Evolutionary conservation across 164 flowering plant genomes (phyloP).

Genomic region (Magnolia sinica): DNA sequence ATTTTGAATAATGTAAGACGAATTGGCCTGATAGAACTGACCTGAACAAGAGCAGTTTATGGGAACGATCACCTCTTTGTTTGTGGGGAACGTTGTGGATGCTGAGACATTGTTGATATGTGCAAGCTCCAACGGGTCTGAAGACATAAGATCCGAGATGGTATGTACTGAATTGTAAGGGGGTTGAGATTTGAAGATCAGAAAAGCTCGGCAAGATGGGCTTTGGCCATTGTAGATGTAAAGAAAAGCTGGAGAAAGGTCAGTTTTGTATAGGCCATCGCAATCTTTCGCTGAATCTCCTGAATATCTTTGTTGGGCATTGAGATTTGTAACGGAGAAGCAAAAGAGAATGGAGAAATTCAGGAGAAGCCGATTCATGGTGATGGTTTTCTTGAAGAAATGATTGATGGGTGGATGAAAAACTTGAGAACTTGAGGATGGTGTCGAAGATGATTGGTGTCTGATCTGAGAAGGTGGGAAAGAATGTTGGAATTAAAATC

Average conservation of each 20-base stretch:
- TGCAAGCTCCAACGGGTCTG: slow-evolving; percentile 31
- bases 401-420: slow-evolving; percentile 3
- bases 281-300: slow-evolving; percentile 2
- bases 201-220: slow-evolving; percentile 46
- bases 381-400: background rate
- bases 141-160: slow-evolving; percentile 38
- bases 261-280: background rate
- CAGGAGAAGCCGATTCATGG: slow-evolving; percentile 7
- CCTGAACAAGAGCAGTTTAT: slow-evolving; percentile 56
- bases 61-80: slow-evolving; percentile 45
- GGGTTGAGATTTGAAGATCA: slow-evolving; percentile 46
- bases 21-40: slow-evolving; percentile 45
- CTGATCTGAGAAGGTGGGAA: background rate
- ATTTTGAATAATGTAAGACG: slow-evolving; percentile 34
- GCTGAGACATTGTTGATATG: slow-evolving; percentile 37
- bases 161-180: slow-evolving; percentile 35
- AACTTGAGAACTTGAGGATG: background rate
- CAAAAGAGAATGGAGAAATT: background rate
- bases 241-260: slow-evolving; percentile 12
- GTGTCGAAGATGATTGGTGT: background rate
- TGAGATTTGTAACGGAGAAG: background rate
- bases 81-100: slow-evolving; percentile 27
- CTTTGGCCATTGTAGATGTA: slow-evolving; percentile 39
- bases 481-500: background rate
- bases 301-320: slow-evolving; percentile 12